Base-by-base conservation (phyloP, 495 filamentous ascomycete genomes). In the Astrocystis sublimbata region DNA sequence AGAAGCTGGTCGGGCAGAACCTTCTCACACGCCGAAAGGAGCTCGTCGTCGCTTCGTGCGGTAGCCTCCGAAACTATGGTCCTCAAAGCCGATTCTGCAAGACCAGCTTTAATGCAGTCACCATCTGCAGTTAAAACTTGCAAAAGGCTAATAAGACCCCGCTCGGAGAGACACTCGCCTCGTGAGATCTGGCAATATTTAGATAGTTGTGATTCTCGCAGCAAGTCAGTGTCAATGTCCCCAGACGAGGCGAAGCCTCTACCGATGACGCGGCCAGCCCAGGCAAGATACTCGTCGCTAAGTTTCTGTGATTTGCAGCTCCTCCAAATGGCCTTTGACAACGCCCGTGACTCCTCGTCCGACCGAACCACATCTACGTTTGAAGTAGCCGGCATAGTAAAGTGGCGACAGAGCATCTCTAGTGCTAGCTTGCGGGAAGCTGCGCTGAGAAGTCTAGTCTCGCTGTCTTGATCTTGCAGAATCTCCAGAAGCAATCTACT, bases 221-320 rank as follows among this genome's bases (percentile, higher is more conserved):
- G 71, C 59, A 89, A 76, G 40, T 83, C 80, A 51, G 71, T 70
- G 31, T 83, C 82, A 21, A 90, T 81, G 60, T 84, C 76, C 17
- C 91, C 91, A 50, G 86, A 89, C 4, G 89, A 82, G 45, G 89
- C 87, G 75, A 92, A 98, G 0, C 91, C 88, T 65, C 91, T 84
- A 19, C 94, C 94, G 23, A 98, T 79, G 15, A 92, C 88, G 55
- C 86, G 83, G 6, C 88, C 92, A 40, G 89, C 89, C 94, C 94
- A 98, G 4, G 90, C 74, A 12, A 89, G 75, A 70, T 94, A 98
- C 21, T 85, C 82, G 28, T 79, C 76, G 43, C 87, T 88, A 31
- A 88, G 79, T 9, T 79, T 74, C 40, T 80, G 76, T 24, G 80
- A 78, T 59, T 85, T 82, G 65, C 92, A 89, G 23, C 86, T 92